Evolutionary conservation across 1,284 basidiomycete species (phyloP).

Genomic region (Erythrobasidium hasegawianum): DNA sequence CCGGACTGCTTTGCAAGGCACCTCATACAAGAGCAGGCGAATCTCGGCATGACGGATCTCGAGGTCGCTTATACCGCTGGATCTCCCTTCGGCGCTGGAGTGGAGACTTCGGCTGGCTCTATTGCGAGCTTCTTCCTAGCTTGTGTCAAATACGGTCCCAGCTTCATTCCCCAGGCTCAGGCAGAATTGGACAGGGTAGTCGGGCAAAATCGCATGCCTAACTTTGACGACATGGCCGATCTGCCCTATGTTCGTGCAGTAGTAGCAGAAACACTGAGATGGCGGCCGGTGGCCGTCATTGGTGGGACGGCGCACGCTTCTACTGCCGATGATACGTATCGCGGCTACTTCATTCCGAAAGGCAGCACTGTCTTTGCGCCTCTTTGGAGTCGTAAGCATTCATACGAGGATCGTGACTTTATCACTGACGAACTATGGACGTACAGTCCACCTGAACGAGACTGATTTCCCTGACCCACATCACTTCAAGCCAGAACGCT

Average conservation of each 20-base stretch:
- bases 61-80: constrained; percentile 55
- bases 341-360: constrained; percentile 46
- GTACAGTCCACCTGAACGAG: constrained; percentile 39
- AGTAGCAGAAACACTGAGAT: constrained; percentile 46
- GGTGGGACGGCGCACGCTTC: constrained; percentile 44
- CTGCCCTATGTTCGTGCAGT: constrained; percentile 46
- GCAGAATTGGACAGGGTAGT: constrained; percentile 35
- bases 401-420: constrained; percentile 49
- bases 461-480: constrained; percentile 39
- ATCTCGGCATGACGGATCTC: constrained; percentile 53
- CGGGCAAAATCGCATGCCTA: constrained; percentile 49
- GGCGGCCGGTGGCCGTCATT: constrained; percentile 48
- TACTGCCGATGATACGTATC: constrained; percentile 46
- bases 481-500: constrained; percentile 38
- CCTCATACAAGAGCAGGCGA: constrained; percentile 51
- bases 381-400: constrained; percentile 41
- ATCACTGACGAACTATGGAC: constrained; percentile 17
- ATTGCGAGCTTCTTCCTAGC: constrained; percentile 37
- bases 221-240: constrained; percentile 42
- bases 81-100: constrained; percentile 56
- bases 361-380: constrained; percentile 47
- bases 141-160: constrained; percentile 36
- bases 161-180: constrained; percentile 48
- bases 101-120: constrained; percentile 50
- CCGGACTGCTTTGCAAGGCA: constrained; percentile 54